Evolutionary conservation across 2,329 filamentous ascomycete species (phyloP), one percentile per base, ranked within the genome.

Genomic region (Periglandula ipomoeae): DNA sequence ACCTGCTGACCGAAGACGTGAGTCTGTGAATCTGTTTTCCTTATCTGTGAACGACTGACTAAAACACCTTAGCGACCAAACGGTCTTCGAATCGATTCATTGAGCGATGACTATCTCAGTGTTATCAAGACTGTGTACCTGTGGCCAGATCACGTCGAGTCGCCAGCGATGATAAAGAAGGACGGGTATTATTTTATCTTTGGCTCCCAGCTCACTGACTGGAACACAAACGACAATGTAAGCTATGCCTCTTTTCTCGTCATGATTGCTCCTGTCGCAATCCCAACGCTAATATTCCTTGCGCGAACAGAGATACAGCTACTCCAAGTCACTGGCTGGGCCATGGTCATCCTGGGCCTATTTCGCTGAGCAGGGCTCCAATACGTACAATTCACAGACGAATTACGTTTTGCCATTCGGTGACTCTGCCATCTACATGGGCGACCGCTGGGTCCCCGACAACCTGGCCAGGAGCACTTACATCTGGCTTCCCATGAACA

Each of bases 171-270:
- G 32, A 60, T 82, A 48, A 85, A 85, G 62, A 71, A 73, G 7
- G 69, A 74, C 13, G 75, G 71, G 1, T 71, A 73, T 0, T 86
- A 84, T 62, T 85, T 77, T 62, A 77, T 85, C 65, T 84, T 86
- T 57, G 81, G 75, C 2, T 81, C 76, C 0, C 68, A 74, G 39
- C 59, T 78, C 11, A 78, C 73, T 0, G 75, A 75, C 3, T 81
- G 76, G 78, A 67, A 75, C 50, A 66, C 81, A 9, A 84, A 84
- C 53, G 82, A 85, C 59, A 85, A 85, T 57, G 70, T 75, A 49
- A 55, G 50, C 11, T 15, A 32, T 32, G 15, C 30, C 30, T 11
- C 30, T 15, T 32, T 4, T 53, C 48, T 9, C 20, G 53, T 20
- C 17, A 20, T 32, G 4, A 15, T 32, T 2, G 3, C 8, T 32